Base-by-base conservation (phyloP, 306 rosid species). In the Vicia sativa region DNA sequence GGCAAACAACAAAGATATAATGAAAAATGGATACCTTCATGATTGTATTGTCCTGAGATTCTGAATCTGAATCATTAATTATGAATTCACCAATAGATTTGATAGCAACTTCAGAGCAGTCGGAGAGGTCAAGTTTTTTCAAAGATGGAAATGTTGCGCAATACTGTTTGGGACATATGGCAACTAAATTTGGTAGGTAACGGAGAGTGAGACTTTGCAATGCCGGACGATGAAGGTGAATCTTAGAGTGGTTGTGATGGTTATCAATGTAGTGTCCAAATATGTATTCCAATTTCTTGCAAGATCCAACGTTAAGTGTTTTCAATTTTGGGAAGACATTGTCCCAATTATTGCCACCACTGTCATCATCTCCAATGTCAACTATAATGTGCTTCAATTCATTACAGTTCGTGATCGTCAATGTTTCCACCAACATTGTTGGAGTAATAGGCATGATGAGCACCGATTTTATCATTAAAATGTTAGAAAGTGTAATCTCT, bases 51-150 rank as follows among this genome's bases (percentile, higher is more conserved):
- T 7, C 23, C 10, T 0, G 23, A 15, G 53, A 46, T 46, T 15
- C 15, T 6, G 23, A 46, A 15, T 6, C 53, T 3, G 53, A 7
- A 46, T 15, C 25, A 46, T 4, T 28, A 4, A 46, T 15, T 1
- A 46, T 46, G 53, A 15, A 46, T 13, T 15, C 53, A 46, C 23
- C 53, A 7, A 46, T 46, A 14, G 53, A 15, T 15, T 15, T 7
- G 53, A 46, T 46, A 15, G 21, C 23, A 46, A 15, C 53, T 1
- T 46, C 10, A 3, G 52, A 8, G 34, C 57, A 65, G 3, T 4
- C 2, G 0, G 0, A 0, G 11, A 45, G 4, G 1, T 0, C 0
- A 46, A 65, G 7, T 1, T 0, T 1, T 3, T 6, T 14, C 5
- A 28, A 28, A 28, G 34, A 4, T 28, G 34, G 34, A 28, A 28